Evolutionary conservation across 495 filamentous ascomycete genomes (phyloP), one percentile per base, ranked within the genome.

Genomic region (Talaromyces borbonicus): DNA sequence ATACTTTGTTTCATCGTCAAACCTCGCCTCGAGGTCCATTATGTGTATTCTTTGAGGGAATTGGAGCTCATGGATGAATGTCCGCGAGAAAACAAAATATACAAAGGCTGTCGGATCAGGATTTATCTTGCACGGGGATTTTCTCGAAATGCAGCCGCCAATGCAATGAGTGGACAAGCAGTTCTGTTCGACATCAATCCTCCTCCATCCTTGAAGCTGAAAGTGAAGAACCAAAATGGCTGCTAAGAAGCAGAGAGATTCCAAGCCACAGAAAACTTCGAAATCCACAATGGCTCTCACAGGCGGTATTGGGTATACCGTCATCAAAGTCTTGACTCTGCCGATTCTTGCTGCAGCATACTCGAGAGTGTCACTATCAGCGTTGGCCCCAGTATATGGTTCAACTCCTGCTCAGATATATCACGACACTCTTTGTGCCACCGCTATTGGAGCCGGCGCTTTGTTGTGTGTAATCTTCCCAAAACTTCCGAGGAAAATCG

Each of bases 311-410:
- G 29, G 41, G 41, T 30, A 25, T 12, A 5, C n/a, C 30, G 8
- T 35, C 20, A 4, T 15, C 18, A 30, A 54, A 35, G 71, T 62
- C 18, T 47, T 65, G 41, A 54, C 62, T 5, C 60, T 89, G 40
- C 71, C 93, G 49, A 49, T 75, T 18, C 73, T 92, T 35, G 73
- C 80, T n/a, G 88, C 85, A 1, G 58, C 83, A 36, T 83, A 76
- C 49, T 85, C 87, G 16, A 80, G 79, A 45, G 76, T 87, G 43
- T 92, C 87, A 19, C 72, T 83, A 52, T 66, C 87, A 49, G 78
- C 73, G 5, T 63, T 97, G 26, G 81, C 85, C 16, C 92, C 90
- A 2, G 83, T 90, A 16, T 97, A 93, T 65, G 90, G 90, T 18
- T 75, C 80, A 12, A 80, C 88, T 18, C 81, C 90, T 8, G 60